These are phyloP conservation scores for Metschnikowia colocasiae DNA, from an alignment of 805 yeast genomes.

Conservation along the genomic window DNA sequence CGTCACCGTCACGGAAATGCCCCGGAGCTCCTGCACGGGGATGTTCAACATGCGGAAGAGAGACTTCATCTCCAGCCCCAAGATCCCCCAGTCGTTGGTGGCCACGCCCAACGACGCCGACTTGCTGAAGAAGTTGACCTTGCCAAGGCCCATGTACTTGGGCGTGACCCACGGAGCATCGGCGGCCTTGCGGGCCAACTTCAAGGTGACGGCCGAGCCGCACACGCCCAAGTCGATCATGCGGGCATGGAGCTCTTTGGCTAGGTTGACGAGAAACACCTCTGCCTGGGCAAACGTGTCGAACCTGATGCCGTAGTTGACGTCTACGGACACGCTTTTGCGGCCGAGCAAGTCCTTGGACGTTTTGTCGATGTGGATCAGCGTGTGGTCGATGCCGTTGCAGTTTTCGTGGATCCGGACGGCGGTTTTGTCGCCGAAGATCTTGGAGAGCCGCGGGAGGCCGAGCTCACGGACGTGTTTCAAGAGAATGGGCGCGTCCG, in stretches of 20 bases:
- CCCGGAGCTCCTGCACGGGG: slow-evolving; percentile 69
- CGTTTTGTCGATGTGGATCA: slow-evolving; percentile 48
- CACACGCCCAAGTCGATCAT: slow-evolving; percentile 43
- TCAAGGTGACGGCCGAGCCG: slow-evolving; percentile 61
- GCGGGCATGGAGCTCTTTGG: slow-evolving; percentile 57
- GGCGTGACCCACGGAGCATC: slow-evolving; percentile 73
- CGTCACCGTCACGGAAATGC: slow-evolving; percentile 68
- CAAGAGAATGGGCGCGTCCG: neutral
- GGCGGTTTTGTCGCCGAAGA: slow-evolving; percentile 73
- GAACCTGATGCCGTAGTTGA: slow-evolving; percentile 87
- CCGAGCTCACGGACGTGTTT: neutral
- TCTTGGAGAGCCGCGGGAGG: slow-evolving; percentile 29
- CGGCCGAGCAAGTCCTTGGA: slow-evolving; percentile 50
- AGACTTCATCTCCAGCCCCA: slow-evolving; percentile 56
- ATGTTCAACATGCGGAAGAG: slow-evolving; percentile 54
- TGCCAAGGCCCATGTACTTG: slow-evolving; percentile 82
- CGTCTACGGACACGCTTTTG: slow-evolving; percentile 81
- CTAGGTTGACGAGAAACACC: slow-evolving; percentile 52
- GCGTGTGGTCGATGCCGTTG: slow-evolving; percentile 64
- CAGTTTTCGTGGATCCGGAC: slow-evolving; percentile 54
- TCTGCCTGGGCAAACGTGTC: slow-evolving; percentile 59
- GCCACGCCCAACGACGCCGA: slow-evolving; percentile 57
- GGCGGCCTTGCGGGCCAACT: slow-evolving; percentile 58
- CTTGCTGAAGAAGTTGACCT: slow-evolving; percentile 61
- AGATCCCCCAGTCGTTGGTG: slow-evolving; percentile 56